Evolutionary conservation across 2,329 filamentous ascomycete species (phyloP).

Genomic region (Orbilia blumenaviensis): DNA sequence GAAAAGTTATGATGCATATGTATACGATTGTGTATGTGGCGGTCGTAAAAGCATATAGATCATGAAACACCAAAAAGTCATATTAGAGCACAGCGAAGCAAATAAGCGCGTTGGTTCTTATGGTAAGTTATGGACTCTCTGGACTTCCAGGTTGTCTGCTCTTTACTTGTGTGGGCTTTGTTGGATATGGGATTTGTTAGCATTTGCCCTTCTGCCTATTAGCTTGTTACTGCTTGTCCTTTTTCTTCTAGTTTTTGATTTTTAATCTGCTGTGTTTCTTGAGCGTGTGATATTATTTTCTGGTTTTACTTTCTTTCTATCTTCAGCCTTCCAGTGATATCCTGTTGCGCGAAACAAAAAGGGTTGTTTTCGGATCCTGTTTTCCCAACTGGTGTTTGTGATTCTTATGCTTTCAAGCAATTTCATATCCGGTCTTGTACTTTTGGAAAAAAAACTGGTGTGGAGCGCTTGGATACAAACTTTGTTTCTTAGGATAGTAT

Average conservation of each 20-base stretch:
- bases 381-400: slow-evolving; percentile 20
- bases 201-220: background rate
- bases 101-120: slow-evolving; percentile 19
- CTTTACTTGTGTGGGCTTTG: slow-evolving; percentile 4
- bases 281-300: slow-evolving; percentile 16
- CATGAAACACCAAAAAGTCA: slow-evolving; percentile 26
- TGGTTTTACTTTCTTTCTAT: background rate
- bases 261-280: slow-evolving; percentile 34
- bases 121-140: slow-evolving; percentile 24
- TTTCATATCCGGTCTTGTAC: background rate
- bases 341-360: slow-evolving; percentile 12
- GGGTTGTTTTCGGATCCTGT: slow-evolving; percentile 17
- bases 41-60: slow-evolving; percentile 32
- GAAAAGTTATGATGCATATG: slow-evolving; percentile 32
- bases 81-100: slow-evolving; percentile 20
- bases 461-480: background rate
- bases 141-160: background rate
- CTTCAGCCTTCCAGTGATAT: slow-evolving; percentile 31
- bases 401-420: background rate
- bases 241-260: background rate
- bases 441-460: background rate
- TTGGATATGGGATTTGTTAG: background rate
- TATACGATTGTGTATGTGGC: background rate
- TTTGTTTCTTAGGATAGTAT: slow-evolving; percentile 6
- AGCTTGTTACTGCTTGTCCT: slow-evolving; percentile 1